phyloP scores from a whole-genome alignment of 257 asterid genomes.

The Anisodus acutangulus region DNA sequence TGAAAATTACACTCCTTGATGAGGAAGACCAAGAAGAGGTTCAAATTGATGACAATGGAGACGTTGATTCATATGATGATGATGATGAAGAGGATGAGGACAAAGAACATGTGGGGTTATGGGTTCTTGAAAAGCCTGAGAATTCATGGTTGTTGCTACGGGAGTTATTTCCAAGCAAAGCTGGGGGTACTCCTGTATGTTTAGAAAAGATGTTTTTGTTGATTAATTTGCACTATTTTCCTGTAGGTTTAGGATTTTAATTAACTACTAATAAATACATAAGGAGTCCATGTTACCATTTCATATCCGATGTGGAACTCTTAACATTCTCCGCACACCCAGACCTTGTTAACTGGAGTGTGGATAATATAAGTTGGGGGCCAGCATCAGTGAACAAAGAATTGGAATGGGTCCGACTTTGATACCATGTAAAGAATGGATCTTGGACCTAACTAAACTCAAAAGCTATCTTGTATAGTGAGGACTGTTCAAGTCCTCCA shows the following conservation, averaged over 20 bases:
- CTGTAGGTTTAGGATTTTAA: neutral
- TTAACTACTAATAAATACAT: neutral
- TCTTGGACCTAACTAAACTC: too few relatives aligned
- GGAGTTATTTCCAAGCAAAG: slow-evolving; percentile 91
- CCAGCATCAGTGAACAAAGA: too few relatives aligned
- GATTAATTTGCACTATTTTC: neutral
- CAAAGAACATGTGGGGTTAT: slow-evolving; percentile 59
- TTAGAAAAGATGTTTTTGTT: neutral
- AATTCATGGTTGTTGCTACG: slow-evolving; percentile 63
- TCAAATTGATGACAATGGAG: slow-evolving; percentile 47
- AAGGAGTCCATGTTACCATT: too few relatives aligned
- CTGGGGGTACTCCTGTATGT: slow-evolving; percentile 95
- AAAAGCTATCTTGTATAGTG: too few relatives aligned
- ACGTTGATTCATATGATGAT: slow-evolving; percentile 45
- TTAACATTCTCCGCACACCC: too few relatives aligned
- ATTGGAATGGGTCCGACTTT: too few relatives aligned
- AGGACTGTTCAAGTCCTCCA: too few relatives aligned
- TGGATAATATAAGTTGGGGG: too few relatives aligned
- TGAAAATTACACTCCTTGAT: slow-evolving; percentile 57
- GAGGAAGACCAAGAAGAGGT: slow-evolving; percentile 61
- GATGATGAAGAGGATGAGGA: slow-evolving; percentile 68
- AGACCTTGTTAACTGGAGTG: too few relatives aligned
- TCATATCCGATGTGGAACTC: too few relatives aligned
- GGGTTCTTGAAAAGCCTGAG: slow-evolving; percentile 73
- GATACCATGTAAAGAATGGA: too few relatives aligned